phyloP scores from a whole-genome alignment of 768 basidiomycete species.

The Leccinum pellstonianum region DNA sequence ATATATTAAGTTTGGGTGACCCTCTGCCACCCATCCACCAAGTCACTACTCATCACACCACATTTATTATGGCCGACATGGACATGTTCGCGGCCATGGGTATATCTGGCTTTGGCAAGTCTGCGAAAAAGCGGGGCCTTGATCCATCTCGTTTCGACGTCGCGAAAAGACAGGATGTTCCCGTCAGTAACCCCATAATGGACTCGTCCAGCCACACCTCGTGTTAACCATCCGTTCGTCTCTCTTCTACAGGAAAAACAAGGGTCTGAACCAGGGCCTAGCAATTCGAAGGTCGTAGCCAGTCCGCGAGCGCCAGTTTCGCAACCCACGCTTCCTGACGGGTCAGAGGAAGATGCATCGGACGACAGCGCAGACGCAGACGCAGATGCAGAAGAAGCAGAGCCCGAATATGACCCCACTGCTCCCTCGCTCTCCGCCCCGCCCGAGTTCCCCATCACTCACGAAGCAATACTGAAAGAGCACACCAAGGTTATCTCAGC shows the following conservation, averaged over 20 bases:
- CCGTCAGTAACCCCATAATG: conserved; percentile 21
- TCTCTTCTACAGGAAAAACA: conserved; percentile 16
- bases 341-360: conserved; percentile 20
- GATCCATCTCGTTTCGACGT: conserved; percentile 81
- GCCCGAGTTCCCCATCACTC: conserved; percentile 77
- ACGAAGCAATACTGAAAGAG: conserved; percentile 91
- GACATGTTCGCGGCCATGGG: conserved; percentile 84
- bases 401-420: conserved; percentile 57
- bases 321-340: conserved; percentile 11
- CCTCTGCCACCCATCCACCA: conserved; percentile 19
- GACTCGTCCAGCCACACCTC: conserved; percentile 15
- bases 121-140: conserved; percentile 59
- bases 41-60: background rate
- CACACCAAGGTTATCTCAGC: conserved; percentile 96
- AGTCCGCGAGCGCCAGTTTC: conserved; percentile 15
- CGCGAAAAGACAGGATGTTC: conserved; percentile 54
- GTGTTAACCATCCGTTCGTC: conserved; percentile 18
- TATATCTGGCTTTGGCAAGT: conserved; percentile 80
- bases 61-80: conserved; percentile 48
- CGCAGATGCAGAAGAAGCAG: conserved; percentile 19
- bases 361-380: conserved; percentile 23
- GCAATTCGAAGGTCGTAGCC: conserved; percentile 22
- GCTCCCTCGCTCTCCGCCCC: conserved; percentile 38
- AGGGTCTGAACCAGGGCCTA: conserved; percentile 17
- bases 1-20: conserved; percentile 8